Conservation (phyloP, 148 eudicot genomes). For the Rhododendron mucronatum region DNA sequence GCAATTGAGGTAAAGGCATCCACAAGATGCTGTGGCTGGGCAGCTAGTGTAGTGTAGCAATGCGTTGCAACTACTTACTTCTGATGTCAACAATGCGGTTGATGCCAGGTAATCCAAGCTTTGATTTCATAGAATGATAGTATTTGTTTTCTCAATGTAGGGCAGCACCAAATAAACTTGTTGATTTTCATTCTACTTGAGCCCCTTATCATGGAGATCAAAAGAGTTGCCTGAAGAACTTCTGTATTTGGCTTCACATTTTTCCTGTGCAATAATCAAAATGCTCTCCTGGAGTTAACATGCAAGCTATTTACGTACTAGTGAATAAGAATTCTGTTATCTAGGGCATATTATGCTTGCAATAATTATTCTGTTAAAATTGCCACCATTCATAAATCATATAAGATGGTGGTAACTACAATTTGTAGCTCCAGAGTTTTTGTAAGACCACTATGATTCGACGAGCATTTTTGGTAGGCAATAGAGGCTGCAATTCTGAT, state of each 20-base stretch:
- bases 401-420: not conserved
- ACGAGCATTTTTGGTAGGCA: not conserved
- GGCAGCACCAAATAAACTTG: not conserved
- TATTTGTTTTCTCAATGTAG: not conserved
- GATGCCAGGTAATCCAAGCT: not conserved
- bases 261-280: not conserved
- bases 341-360: not conserved
- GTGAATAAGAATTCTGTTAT: not conserved
- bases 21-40: not conserved
- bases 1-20: slow-evolving; percentile 14
- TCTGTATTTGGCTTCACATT: not conserved
- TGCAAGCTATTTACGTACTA: not conserved
- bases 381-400: not conserved
- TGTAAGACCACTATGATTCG: not conserved
- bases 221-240: not conserved
- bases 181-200: not conserved
- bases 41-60: not conserved
- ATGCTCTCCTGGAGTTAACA: not conserved
- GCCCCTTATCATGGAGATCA: not conserved
- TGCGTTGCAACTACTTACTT: not conserved
- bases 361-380: not conserved
- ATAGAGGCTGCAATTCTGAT: not conserved
- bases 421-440: not conserved
- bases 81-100: not conserved
- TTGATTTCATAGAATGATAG: not conserved